Evolutionary conservation across 2,329 filamentous ascomycete species (phyloP).

Genomic region (Phyllosticta citribraziliensis): DNA sequence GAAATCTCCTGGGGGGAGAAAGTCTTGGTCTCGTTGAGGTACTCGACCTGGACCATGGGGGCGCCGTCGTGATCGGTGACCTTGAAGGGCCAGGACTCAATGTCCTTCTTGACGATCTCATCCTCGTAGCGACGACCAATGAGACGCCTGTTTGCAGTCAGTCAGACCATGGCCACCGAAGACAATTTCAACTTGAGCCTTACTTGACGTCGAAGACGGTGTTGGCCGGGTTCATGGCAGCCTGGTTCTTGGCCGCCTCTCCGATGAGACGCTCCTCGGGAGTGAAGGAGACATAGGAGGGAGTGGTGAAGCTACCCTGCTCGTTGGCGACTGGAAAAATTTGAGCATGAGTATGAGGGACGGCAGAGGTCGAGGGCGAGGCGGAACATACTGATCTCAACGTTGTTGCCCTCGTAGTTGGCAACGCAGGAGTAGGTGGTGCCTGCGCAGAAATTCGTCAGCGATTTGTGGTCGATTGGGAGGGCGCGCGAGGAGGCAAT

Average conservation of each 20-base stretch:
- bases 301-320: slow-evolving; percentile 98
- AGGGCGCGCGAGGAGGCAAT: slow-evolving; percentile 1
- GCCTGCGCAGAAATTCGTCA: slow-evolving; percentile 47
- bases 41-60: slow-evolving; percentile 90
- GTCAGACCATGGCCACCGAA: slow-evolving; percentile 20
- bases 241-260: slow-evolving; percentile 99
- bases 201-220: slow-evolving; percentile 99
- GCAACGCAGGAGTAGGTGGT: slow-evolving; percentile 99
- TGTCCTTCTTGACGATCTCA: slow-evolving; percentile 95
- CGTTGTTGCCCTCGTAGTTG: slow-evolving; percentile 98
- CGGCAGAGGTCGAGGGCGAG: not conserved
- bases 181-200: slow-evolving; percentile 14
- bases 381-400: slow-evolving; percentile 76
- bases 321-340: slow-evolving; percentile 73
- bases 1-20: slow-evolving; percentile 99
- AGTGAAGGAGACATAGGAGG: slow-evolving; percentile 98
- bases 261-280: slow-evolving; percentile 97
- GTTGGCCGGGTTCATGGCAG: slow-evolving; percentile 97
- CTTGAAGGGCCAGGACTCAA: slow-evolving; percentile 99
- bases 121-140: slow-evolving; percentile 95
- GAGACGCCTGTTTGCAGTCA: slow-evolving; percentile 62
- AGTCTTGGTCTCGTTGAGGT: slow-evolving; percentile 86
- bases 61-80: slow-evolving; percentile 80
- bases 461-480: slow-evolving; percentile 7
- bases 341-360: slow-evolving; percentile 11